phyloP scores from a whole-genome alignment of 1,139 yeast species.

The Maudiozyma humilis region DNA sequence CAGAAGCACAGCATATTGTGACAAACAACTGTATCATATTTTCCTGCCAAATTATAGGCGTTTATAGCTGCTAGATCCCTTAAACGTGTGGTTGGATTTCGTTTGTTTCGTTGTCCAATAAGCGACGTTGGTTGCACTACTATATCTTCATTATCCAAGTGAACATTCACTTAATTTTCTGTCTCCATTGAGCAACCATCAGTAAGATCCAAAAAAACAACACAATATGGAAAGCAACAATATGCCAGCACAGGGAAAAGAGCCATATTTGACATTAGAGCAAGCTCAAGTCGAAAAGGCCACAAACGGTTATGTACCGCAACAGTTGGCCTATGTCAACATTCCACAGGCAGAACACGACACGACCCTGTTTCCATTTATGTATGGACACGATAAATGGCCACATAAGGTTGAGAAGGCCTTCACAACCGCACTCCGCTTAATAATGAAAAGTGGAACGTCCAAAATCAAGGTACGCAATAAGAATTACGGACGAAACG shows the following conservation, averaged over 20 bases:
- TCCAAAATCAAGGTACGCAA: slow-evolving; percentile 80
- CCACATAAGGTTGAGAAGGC: slow-evolving; percentile 72
- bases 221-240: background rate
- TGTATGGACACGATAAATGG: slow-evolving; percentile 27
- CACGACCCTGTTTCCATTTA: slow-evolving; percentile 7
- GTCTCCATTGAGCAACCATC: too few relatives aligned
- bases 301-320: background rate
- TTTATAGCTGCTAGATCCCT: too few relatives aligned
- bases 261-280: background rate
- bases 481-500: slow-evolving; percentile 85
- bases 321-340: background rate
- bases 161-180: too few relatives aligned
- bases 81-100: too few relatives aligned
- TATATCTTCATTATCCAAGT: too few relatives aligned
- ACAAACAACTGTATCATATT: too few relatives aligned
- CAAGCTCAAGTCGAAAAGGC: background rate
- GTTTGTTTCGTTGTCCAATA: too few relatives aligned
- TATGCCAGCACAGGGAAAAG: background rate
- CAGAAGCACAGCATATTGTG: too few relatives aligned
- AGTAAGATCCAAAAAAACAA: background rate
- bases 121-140: too few relatives aligned
- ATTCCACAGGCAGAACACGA: background rate
- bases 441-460: slow-evolving; percentile 84
- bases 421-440: slow-evolving; percentile 71
- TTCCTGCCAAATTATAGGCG: too few relatives aligned